A percentile compares a stretch with the other conserved stretches of the same genome.
These are phyloP conservation scores for Botrytis hyacinthi DNA, from an alignment of 2,329 filamentous ascomycete species.

Conservation along the genomic window DNA sequence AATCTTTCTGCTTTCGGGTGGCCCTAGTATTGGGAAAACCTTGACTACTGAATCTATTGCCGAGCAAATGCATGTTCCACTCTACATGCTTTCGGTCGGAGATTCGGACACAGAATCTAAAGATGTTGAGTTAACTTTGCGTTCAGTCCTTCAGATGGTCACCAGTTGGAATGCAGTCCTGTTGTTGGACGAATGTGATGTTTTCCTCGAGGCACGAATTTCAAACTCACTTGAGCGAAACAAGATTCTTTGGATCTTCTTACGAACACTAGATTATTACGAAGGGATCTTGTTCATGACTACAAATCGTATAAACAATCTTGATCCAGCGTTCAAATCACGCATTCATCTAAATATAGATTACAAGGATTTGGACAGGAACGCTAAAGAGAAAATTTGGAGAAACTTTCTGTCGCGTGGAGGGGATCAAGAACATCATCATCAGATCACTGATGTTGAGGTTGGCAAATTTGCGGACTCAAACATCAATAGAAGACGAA, in stretches of 20 bases:
- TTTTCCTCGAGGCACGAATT: constrained; percentile 46
- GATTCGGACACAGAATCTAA: constrained; percentile 46
- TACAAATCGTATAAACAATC: constrained; percentile 38
- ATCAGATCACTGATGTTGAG: constrained; percentile 25
- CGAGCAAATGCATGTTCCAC: constrained; percentile 29
- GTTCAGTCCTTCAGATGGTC: constrained; percentile 67
- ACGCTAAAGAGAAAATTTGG: constrained; percentile 32
- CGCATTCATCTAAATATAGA: constrained; percentile 38
- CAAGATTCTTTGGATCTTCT: constrained; percentile 42
- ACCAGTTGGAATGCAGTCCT: constrained; percentile 71
- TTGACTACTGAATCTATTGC: constrained; percentile 31
- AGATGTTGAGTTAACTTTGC: constrained; percentile 39
- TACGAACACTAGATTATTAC: constrained; percentile 42
- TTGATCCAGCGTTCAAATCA: constrained; percentile 40
- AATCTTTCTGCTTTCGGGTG: constrained; percentile 50
- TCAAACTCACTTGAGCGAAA: constrained; percentile 43
- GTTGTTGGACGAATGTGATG: constrained; percentile 68
- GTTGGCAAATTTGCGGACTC: constrained; percentile 26
- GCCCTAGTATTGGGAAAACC: constrained; percentile 47
- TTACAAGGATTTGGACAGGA: constrained; percentile 29
- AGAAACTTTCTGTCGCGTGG: constrained; percentile 26
- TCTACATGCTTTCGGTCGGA: constrained; percentile 42
- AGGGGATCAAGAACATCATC: constrained; percentile 29
- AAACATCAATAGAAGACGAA: constrained; percentile 40
- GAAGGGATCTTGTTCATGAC: constrained; percentile 44